These are phyloP conservation scores for Piper longum DNA, from an alignment of 164 flowering plant species.

Conservation along the genomic window DNA sequence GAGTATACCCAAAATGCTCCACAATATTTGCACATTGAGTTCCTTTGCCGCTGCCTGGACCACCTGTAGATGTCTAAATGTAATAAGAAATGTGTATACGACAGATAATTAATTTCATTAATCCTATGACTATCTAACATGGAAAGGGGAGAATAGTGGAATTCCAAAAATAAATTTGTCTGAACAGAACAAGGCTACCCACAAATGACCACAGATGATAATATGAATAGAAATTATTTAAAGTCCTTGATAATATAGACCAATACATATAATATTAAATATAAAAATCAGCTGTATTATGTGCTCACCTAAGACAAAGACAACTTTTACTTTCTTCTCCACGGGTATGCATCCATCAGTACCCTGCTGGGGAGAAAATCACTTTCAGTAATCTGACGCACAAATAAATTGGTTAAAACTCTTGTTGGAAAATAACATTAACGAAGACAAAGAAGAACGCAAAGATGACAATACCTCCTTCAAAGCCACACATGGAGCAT, in stretches of 20 bases:
- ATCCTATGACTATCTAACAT: too few species aligned
- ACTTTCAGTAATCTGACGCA: not conserved
- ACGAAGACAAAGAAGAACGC: not conserved
- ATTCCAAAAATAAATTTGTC: not conserved
- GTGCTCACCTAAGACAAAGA: conserved; percentile 64
- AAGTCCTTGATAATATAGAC: not conserved
- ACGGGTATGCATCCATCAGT: conserved; percentile 21
- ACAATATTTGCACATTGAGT: conserved; percentile 89
- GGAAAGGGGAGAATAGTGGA: not conserved
- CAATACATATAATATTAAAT: not conserved
- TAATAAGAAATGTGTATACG: not conserved
- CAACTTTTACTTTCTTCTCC: conserved; percentile 52
- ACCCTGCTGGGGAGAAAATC: conserved; percentile 19
- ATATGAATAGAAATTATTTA: not conserved
- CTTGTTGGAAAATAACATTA: not conserved
- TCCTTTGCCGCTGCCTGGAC: conserved; percentile 97
- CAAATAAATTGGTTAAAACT: too few species aligned
- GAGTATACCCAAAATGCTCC: conserved; percentile 78
- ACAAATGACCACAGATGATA: not conserved
- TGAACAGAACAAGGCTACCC: not conserved
- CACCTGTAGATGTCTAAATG: conserved; percentile 39
- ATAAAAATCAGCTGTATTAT: not conserved
- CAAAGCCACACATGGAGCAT: not conserved
- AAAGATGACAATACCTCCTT: conserved; percentile 2
- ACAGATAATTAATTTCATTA: too few species aligned